Conservation (phyloP, 139 green algal genomes). For the Desmodesmus armatus region DNA sequence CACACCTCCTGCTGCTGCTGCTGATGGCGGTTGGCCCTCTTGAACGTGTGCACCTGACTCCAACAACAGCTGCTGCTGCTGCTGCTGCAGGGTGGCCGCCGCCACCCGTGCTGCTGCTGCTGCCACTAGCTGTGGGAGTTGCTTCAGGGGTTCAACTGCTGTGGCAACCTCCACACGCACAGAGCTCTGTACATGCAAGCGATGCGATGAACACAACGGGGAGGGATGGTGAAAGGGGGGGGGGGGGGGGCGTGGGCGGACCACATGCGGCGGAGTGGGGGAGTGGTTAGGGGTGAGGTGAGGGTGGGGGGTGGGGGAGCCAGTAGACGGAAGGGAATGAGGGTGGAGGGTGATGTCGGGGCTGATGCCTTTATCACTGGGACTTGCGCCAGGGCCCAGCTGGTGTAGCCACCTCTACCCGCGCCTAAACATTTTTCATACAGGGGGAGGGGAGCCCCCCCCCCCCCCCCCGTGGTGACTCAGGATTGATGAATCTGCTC, state of each 20-base stretch:
- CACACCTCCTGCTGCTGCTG: background rate
- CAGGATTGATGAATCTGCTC: background rate
- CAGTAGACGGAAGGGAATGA: no score
- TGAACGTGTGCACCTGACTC: background rate
- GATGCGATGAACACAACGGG: background rate
- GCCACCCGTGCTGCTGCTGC: conserved; percentile 48
- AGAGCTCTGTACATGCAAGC: conserved; percentile 47
- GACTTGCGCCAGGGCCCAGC: no score
- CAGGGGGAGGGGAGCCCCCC: no score
- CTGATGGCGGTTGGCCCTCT: background rate
- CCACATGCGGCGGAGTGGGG: no score
- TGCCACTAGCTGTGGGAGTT: conserved; percentile 57
- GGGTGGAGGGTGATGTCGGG: no score
- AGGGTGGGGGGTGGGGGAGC: no score
- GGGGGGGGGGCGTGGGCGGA: no score
- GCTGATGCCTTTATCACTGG: no score
- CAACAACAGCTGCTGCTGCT: conserved; percentile 26
- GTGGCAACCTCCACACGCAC: conserved; percentile 61
- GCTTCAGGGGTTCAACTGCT: conserved; percentile 45
- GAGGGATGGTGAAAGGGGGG: background rate
- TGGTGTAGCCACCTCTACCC: no score
- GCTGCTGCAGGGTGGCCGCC: conserved; percentile 30
- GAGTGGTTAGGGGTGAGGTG: no score
- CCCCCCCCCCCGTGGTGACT: background rate
- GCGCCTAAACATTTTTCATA: no score